Conservation (phyloP, 1,139 yeast species). For the Casaregolazyma suthepensis region DNA sequence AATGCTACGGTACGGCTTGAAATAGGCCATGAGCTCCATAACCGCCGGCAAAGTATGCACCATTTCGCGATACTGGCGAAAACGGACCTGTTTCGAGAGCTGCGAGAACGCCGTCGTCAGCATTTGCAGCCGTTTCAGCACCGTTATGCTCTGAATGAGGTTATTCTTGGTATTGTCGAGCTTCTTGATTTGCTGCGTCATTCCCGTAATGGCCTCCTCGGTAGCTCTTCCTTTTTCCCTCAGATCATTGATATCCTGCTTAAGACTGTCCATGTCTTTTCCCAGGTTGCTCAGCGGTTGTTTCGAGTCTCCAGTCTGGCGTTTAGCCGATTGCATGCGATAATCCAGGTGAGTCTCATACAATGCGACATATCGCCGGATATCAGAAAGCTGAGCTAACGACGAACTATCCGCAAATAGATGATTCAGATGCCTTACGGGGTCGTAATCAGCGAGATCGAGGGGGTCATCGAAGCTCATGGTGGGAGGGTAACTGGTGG, state of each 20-base stretch:
- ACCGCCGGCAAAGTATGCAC: slow-evolving; percentile 68
- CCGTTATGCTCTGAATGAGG: slow-evolving; percentile 75
- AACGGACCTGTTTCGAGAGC: slow-evolving; percentile 44
- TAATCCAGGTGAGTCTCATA: slow-evolving; percentile 45
- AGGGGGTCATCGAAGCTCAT: slow-evolving; percentile 11
- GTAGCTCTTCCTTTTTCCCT: slow-evolving; percentile 48
- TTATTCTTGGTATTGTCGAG: slow-evolving; percentile 80
- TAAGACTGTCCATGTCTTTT: slow-evolving; percentile 36
- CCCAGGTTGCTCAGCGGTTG: slow-evolving; percentile 15
- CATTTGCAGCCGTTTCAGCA: slow-evolving; percentile 82
- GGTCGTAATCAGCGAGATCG: slow-evolving; percentile 32
- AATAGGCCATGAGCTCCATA: slow-evolving; percentile 67
- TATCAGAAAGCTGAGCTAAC: slow-evolving; percentile 19
- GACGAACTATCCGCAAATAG: slow-evolving; percentile 26
- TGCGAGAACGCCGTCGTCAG: slow-evolving; percentile 70
- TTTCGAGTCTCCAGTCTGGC: not conserved
- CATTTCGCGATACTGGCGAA: slow-evolving; percentile 59
- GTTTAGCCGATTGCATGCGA: slow-evolving; percentile 26
- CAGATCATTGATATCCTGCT: slow-evolving; percentile 40
- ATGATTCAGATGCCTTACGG: slow-evolving; percentile 36
- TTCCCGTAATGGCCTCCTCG: slow-evolving; percentile 55
- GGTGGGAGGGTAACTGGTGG: not conserved
- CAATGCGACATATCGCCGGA: slow-evolving; percentile 26
- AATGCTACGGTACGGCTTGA: slow-evolving; percentile 77
- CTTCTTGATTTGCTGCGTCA: slow-evolving; percentile 72